A percentile compares a stretch with the other conserved stretches of the same genome.
Evolutionary conservation across 768 basidiomycete genomes (phyloP).

Genomic region (Russula sp.): DNA sequence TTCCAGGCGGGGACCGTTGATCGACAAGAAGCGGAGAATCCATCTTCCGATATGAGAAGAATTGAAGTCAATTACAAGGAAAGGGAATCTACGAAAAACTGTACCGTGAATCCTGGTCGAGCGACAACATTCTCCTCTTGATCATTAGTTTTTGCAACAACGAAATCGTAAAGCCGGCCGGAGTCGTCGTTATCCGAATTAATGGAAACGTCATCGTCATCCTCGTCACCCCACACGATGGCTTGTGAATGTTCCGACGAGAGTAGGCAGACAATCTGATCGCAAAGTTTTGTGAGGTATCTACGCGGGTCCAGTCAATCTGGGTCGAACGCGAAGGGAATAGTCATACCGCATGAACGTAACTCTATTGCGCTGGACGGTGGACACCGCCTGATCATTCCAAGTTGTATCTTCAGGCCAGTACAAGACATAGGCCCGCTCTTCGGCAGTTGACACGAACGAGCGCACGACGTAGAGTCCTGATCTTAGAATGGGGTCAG

Average conservation of each 20-base stretch:
- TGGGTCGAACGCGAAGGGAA: not conserved
- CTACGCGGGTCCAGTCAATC: not conserved
- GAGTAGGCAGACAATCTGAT: slow-evolving; percentile 53
- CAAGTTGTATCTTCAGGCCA: slow-evolving; percentile 64
- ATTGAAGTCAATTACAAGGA: not conserved
- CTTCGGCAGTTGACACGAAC: slow-evolving; percentile 28
- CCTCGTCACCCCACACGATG: slow-evolving; percentile 46
- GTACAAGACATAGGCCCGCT: slow-evolving; percentile 48
- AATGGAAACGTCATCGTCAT: slow-evolving; percentile 30
- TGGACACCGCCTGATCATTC: slow-evolving; percentile 47
- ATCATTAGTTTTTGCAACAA: slow-evolving; percentile 55
- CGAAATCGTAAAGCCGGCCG: slow-evolving; percentile 52
- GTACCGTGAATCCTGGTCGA: slow-evolving; percentile 49
- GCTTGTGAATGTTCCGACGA: slow-evolving; percentile 47
- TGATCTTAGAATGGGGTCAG: slow-evolving; percentile 42
- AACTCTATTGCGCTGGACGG: slow-evolving; percentile 51
- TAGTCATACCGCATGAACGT: slow-evolving; percentile 59
- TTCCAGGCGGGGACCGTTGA: not conserved
- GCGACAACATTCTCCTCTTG: slow-evolving; percentile 51
- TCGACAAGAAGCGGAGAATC: slow-evolving; percentile 1
- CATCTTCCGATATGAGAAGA: slow-evolving; percentile 3
- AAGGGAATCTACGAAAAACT: not conserved
- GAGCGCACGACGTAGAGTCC: slow-evolving; percentile 49
- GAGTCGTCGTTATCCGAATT: slow-evolving; percentile 44
- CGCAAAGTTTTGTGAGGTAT: slow-evolving; percentile 36